Percentiles rank a stretch among this genome's conserved stretches.
Evolutionary conservation across 164 flowering plant species (phyloP).

Genomic region (Malania oleifera): DNA sequence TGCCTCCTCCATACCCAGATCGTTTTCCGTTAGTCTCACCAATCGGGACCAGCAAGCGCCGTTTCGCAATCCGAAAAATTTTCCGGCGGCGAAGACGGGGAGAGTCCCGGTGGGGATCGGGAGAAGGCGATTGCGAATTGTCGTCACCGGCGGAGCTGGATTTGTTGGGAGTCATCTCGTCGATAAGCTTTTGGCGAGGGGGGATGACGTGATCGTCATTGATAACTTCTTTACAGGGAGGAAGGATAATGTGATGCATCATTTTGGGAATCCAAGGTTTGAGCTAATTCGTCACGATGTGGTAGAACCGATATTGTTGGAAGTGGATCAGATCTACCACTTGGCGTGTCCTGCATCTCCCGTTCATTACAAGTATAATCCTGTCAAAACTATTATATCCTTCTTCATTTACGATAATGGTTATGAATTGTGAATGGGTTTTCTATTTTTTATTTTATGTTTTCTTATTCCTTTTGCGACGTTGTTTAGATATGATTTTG

Average conservation of each 20-base stretch:
- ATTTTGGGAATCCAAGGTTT: conserved; percentile 74
- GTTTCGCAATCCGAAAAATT: not conserved
- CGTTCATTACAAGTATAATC: conserved; percentile 92
- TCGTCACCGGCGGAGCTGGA: conserved; percentile 96
- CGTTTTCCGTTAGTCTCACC: conserved; percentile 1
- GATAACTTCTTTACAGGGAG: conserved; percentile 97
- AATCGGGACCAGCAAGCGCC: conserved; percentile 10
- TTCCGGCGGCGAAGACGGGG: conserved; percentile 21
- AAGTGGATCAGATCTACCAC: conserved; percentile 97
- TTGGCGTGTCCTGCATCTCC: conserved; percentile 98
- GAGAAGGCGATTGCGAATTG: conserved; percentile 52
- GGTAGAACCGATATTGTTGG: conserved; percentile 91
- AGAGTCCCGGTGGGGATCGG: conserved; percentile 63
- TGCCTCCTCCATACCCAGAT: conserved; percentile 13
- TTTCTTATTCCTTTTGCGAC: not conserved
- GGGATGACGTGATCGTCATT: conserved; percentile 83
- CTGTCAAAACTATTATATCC: conserved; percentile 97
- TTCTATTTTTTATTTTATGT: not conserved
- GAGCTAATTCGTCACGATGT: conserved; percentile 95
- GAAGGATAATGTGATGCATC: conserved; percentile 86
- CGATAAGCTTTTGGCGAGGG: conserved; percentile 73
- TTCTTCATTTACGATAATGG: conserved; percentile 11
- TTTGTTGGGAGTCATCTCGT: conserved; percentile 97
- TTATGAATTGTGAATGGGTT: not conserved
- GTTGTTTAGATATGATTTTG: not conserved